Base-by-base conservation (phyloP, 176 grass and related monocot species). In the Avena insularis region DNA sequence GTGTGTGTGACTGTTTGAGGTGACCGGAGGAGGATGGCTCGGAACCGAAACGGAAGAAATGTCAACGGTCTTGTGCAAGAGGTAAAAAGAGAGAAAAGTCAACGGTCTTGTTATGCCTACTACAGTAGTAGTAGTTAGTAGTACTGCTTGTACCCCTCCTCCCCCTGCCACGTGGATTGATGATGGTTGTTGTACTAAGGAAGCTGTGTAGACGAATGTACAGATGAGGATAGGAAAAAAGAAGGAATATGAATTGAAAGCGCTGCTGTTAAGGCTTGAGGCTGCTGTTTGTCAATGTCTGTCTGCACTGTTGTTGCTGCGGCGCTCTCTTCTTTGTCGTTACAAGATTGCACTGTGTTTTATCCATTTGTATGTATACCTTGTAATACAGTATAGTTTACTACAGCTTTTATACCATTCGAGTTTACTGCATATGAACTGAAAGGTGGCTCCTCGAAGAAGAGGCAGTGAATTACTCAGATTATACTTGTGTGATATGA, bases 121-220 rank as follows among this genome's bases (percentile, higher is more conserved):
- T 82, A 35, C 33, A 35, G 33, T 35, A 35, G 33, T 35, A 77
- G 75, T 77, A 56, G 75, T 27, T 77, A 56, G 16, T 77, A 54
- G 73, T 76, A 54, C 65, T 71, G 49, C 68, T 83, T 83, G 61
- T 90, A 13, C 68, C 71, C 31, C 27, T 9, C 10, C 6, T 19
- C 16, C n/a, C 75, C 81, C 15, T 51, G 78, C 83, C 75, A 88
- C 77, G 67, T 51, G 20, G 62, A 77, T 91, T 88, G 75, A 27
- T 56, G 75, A 56, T 54, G 73, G 71, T 9, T 93, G 80, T 84
- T 80, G 73, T 86, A 73, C 73, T 86, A 73, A 90, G 40, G 40
- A 43, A 43, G 92, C 61, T 91, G 74, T 93, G 80, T 88, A 86
- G 88, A 84, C 53, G 67, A 80, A 89, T 94, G 93, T 95, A 95